Evolutionary conservation across 768 basidiomycete genomes (phyloP).

Genomic region (Agrocybe pediades): DNA sequence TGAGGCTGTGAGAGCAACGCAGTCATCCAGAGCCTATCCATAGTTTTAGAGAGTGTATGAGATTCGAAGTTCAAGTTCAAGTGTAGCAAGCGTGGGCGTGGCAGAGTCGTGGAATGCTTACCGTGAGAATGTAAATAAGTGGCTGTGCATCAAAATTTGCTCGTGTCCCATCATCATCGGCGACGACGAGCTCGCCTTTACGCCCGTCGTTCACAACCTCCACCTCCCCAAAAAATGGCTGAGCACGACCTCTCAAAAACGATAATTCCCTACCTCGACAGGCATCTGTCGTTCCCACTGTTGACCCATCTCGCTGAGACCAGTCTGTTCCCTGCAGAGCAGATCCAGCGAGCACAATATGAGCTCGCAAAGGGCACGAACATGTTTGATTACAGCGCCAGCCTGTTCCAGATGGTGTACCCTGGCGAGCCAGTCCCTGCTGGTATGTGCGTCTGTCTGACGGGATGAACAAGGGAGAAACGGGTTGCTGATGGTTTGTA

Average conservation of each 20-base stretch:
- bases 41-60: no score
- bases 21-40: no score
- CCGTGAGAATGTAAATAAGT: slow-evolving; percentile 9
- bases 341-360: slow-evolving; percentile 92
- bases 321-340: slow-evolving; percentile 72
- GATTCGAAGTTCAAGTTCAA: no score
- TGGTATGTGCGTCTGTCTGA: slow-evolving; percentile 44
- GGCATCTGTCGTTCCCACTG: slow-evolving; percentile 92
- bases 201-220: not conserved
- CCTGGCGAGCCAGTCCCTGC: slow-evolving; percentile 69
- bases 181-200: slow-evolving; percentile 1
- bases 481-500: not conserved
- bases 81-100: no score
- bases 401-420: slow-evolving; percentile 77
- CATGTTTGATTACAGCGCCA: slow-evolving; percentile 94
- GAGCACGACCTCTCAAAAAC: slow-evolving; percentile 91
- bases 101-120: no score
- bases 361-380: slow-evolving; percentile 97
- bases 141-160: slow-evolving; percentile 23
- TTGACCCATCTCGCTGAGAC: slow-evolving; percentile 84
- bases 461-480: no score
- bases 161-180: slow-evolving; percentile 7
- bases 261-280: slow-evolving; percentile 89
- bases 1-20: no score
- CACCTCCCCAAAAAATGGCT: slow-evolving; percentile 61